Evolutionary conservation across 2,329 filamentous ascomycete genomes (phyloP).

Genomic region (Didymella segeticola): DNA sequence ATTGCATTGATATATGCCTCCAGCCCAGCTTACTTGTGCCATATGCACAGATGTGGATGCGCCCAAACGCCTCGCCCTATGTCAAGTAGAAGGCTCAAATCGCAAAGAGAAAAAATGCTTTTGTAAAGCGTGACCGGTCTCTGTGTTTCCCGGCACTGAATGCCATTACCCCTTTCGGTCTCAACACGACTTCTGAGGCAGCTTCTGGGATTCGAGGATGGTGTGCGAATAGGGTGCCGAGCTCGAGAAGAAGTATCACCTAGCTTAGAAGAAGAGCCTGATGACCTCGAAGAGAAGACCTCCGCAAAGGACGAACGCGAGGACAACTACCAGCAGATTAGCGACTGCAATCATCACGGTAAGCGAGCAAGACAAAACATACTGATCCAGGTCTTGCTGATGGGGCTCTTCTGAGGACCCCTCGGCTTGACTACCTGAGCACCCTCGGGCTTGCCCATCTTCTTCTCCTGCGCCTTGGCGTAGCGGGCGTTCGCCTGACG

Average conservation of each 20-base stretch:
- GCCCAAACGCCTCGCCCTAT: conserved; percentile 15
- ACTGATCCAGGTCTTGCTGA: conserved; percentile 67
- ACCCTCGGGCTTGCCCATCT: conserved; percentile 70
- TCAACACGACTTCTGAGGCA: too few relatives aligned
- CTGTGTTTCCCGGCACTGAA: background rate
- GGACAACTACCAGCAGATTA: conserved; percentile 55
- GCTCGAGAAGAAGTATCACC: background rate
- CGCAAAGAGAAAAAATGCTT: background rate
- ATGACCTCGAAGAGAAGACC: conserved; percentile 66
- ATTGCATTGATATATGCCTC: conserved; percentile 10
- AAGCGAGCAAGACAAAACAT: conserved; percentile 52
- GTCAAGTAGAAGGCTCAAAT: conserved; percentile 1
- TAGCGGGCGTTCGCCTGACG: conserved; percentile 82
- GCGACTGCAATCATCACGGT: background rate
- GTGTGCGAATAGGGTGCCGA: background rate
- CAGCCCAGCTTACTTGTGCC: background rate
- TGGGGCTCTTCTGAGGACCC: conserved; percentile 58
- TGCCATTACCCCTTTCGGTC: background rate
- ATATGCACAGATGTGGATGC: conserved; percentile 7
- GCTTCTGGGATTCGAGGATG: background rate
- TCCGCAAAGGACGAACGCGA: conserved; percentile 69
- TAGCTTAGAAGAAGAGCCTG: conserved; percentile 53
- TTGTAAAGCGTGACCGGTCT: background rate
- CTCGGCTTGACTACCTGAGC: conserved; percentile 59
- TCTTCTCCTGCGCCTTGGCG: conserved; percentile 73